Evolutionary conservation across 371 early-diverging fungal genomes (phyloP).

Genomic region (Apophysomyces trapeziformis): DNA sequence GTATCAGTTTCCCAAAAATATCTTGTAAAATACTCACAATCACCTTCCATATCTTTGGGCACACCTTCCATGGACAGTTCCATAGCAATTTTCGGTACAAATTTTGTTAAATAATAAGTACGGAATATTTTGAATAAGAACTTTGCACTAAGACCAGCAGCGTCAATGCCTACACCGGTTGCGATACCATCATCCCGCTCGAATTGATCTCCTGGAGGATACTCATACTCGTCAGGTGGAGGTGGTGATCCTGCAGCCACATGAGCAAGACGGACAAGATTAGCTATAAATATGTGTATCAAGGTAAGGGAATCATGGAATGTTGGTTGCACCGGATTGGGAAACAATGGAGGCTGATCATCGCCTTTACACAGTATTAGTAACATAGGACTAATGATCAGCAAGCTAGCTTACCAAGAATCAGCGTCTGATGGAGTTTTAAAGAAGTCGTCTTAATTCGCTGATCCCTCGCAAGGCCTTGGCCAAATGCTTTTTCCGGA

Average conservation of each 20-base stretch:
- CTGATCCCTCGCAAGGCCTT: slow-evolving; percentile 39
- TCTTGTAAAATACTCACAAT: slow-evolving; percentile 23
- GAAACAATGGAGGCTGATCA: slow-evolving; percentile 58
- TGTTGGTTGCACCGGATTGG: slow-evolving; percentile 59
- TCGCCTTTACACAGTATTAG: slow-evolving; percentile 36
- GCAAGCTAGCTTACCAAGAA: slow-evolving; percentile 15
- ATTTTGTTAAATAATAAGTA: slow-evolving; percentile 67
- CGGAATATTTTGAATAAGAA: slow-evolving; percentile 74
- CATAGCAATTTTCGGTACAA: slow-evolving; percentile 70
- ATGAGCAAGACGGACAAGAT: slow-evolving; percentile 66
- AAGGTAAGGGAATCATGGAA: slow-evolving; percentile 62
- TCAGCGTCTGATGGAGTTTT: slow-evolving; percentile 37
- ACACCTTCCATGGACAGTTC: slow-evolving; percentile 42
- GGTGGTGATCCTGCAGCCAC: slow-evolving; percentile 72
- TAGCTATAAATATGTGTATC: slow-evolving; percentile 60
- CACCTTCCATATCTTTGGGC: slow-evolving; percentile 35
- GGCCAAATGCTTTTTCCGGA: slow-evolving; percentile 34
- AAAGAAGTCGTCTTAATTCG: slow-evolving; percentile 35
- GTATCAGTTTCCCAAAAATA: not conserved
- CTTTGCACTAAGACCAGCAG: slow-evolving; percentile 67
- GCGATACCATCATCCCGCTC: slow-evolving; percentile 69
- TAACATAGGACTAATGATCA: not conserved
- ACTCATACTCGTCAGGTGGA: slow-evolving; percentile 61
- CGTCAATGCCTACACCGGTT: slow-evolving; percentile 69
- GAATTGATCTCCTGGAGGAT: slow-evolving; percentile 53